Percentiles rank a stretch among this genome's conserved stretches.
These are phyloP conservation scores for Aegilops longissima DNA, from an alignment of 176 grass and related monocot species.

Conservation along the genomic window DNA sequence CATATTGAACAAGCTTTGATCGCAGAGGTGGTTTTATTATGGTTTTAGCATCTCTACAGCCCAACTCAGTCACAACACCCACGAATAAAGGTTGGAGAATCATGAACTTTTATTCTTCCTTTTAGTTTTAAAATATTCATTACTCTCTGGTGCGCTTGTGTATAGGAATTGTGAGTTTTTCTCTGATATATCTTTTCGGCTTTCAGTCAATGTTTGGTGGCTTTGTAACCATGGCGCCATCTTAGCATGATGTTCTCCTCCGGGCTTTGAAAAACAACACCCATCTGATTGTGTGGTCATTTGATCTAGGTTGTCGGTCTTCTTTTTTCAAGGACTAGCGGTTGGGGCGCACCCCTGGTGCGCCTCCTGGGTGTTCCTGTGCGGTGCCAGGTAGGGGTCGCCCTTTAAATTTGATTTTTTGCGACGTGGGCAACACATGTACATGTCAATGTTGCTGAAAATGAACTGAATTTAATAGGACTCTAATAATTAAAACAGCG, in stretches of 20 bases:
- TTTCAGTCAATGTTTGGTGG: background rate
- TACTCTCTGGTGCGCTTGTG: background rate
- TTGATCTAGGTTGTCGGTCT: background rate
- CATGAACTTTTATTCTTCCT: background rate
- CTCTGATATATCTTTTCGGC: background rate
- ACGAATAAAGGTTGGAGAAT: background rate
- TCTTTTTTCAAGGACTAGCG: too few species aligned
- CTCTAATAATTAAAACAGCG: too few species aligned
- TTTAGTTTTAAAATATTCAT: background rate
- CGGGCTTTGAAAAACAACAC: background rate
- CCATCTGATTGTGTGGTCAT: background rate
- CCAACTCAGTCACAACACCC: background rate
- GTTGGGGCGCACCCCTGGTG: too few species aligned
- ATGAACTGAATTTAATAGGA: too few species aligned
- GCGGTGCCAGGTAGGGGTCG: too few species aligned
- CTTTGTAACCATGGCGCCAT: background rate
- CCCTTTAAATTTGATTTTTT: too few species aligned
- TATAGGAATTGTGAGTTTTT: background rate
- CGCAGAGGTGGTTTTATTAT: background rate
- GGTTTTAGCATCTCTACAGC: background rate
- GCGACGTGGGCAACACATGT: too few species aligned
- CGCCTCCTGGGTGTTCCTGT: too few species aligned
- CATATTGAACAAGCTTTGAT: background rate
- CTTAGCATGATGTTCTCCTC: background rate
- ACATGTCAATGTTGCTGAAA: too few species aligned